Conservation (phyloP, 2,329 filamentous ascomycete genomes). For the Trichoderma arundinaceum region DNA sequence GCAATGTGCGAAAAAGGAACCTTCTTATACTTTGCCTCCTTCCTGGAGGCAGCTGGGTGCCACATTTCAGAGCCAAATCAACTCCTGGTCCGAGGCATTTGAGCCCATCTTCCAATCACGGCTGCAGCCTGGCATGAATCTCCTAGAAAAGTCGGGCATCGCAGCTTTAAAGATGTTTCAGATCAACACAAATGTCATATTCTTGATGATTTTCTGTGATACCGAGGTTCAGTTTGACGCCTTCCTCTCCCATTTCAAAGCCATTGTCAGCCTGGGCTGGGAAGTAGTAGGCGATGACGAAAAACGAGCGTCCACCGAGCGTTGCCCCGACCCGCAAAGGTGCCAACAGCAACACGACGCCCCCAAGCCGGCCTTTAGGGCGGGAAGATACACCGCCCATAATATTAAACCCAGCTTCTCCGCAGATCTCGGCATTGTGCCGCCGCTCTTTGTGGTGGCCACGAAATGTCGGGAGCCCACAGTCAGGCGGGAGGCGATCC, state of each 20-base stretch:
- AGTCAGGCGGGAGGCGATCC: constrained; percentile 64
- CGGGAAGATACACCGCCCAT: constrained; percentile 51
- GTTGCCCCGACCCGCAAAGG: constrained; percentile 51
- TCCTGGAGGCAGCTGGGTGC: constrained; percentile 55
- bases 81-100: constrained; percentile 62
- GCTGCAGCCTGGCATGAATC: constrained; percentile 54
- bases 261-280: constrained; percentile 61
- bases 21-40: constrained; percentile 59
- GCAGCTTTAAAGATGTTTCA: constrained; percentile 67
- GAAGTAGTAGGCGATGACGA: constrained; percentile 67
- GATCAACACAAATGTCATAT: constrained; percentile 62
- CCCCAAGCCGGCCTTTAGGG: constrained; percentile 46
- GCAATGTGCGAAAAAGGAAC: constrained; percentile 53
- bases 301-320: constrained; percentile 53
- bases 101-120: constrained; percentile 59
- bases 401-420: constrained; percentile 68
- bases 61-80: constrained; percentile 56
- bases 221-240: constrained; percentile 64
- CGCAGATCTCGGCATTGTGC: constrained; percentile 67
- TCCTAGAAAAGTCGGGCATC: constrained; percentile 64
- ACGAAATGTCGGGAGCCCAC: constrained; percentile 67
- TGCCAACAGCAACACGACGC: constrained; percentile 49
- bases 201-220: constrained; percentile 65
- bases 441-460: constrained; percentile 68
- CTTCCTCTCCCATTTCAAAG: constrained; percentile 57